These are phyloP conservation scores for Cercophora newfieldiana DNA, from an alignment of 495 filamentous ascomycete genomes.

Conservation along the genomic window DNA sequence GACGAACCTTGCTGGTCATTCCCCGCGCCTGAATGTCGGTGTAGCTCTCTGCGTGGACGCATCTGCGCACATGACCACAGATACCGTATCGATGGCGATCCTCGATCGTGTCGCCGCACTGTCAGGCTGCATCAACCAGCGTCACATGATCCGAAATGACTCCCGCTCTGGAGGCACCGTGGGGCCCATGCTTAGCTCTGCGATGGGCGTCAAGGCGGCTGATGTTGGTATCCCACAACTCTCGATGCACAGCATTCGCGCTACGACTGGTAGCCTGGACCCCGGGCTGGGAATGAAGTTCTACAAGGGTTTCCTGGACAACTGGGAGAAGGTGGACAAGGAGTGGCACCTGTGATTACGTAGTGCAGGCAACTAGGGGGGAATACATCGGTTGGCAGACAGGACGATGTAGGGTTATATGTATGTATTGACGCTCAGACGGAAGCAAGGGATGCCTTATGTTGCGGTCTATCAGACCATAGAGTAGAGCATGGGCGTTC, in stretches of 20 bases:
- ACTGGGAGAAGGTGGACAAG: conserved; percentile 82
- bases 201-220: conserved; percentile 79
- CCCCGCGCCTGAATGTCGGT: conserved; percentile 87
- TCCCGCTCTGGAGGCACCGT: conserved; percentile 85
- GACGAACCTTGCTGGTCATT: conserved; percentile 80
- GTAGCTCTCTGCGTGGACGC: conserved; percentile 81
- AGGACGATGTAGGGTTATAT: neutral
- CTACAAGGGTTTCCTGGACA: conserved; percentile 87
- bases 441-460: neutral
- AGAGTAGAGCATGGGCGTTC: neutral
- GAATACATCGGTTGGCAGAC: neutral
- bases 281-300: conserved; percentile 85
- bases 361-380: neutral
- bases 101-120: conserved; percentile 73
- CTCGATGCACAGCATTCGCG: conserved; percentile 92
- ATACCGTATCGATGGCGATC: conserved; percentile 75
- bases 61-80: conserved; percentile 92
- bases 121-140: conserved; percentile 67
- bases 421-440: neutral
- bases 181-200: conserved; percentile 83
- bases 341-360: conserved; percentile 59
- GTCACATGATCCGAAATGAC: conserved; percentile 96
- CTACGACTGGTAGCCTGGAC: conserved; percentile 83
- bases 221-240: conserved; percentile 92
- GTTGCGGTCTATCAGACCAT: neutral